Evolutionary conservation across 169 alveolate genomes (phyloP).

Genomic region (Plasmodium ovale): DNA sequence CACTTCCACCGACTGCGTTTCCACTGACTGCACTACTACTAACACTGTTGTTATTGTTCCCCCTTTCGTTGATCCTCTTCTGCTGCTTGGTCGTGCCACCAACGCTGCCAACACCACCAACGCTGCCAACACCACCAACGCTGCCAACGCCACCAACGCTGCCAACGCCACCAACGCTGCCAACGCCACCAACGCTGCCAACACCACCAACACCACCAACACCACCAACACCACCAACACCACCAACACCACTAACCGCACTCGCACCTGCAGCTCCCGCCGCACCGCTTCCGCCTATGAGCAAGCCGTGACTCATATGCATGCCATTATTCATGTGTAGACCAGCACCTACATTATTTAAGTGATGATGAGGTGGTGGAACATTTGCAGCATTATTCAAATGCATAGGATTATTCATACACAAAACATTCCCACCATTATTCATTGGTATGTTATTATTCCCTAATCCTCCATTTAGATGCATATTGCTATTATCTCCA

Average conservation of each 20-base stretch:
- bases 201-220: neutral
- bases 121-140: too few species aligned
- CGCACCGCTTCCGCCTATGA: neutral
- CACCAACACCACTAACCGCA: neutral
- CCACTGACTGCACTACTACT: neutral
- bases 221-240: neutral
- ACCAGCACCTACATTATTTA: conserved; percentile 22
- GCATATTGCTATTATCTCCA: conserved; percentile 22
- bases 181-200: neutral
- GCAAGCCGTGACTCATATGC: conserved; percentile 62
- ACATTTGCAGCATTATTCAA: conserved; percentile 30
- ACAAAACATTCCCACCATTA: conserved; percentile 25
- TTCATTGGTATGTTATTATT: conserved; percentile 7
- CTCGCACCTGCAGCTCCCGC: neutral
- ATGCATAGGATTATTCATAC: conserved; percentile 7
- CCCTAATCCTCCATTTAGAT: conserved; percentile 19
- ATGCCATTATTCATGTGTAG: neutral
- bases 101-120: too few species aligned
- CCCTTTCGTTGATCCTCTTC: neutral
- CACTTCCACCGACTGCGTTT: neutral
- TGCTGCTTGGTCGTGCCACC: neutral
- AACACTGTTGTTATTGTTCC: neutral
- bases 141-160: neutral
- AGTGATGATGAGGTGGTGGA: conserved; percentile 38
- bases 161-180: neutral